These are phyloP conservation scores for Phyllosticta capitalensis DNA, from an alignment of 2,329 filamentous ascomycete species.

Conservation along the genomic window DNA sequence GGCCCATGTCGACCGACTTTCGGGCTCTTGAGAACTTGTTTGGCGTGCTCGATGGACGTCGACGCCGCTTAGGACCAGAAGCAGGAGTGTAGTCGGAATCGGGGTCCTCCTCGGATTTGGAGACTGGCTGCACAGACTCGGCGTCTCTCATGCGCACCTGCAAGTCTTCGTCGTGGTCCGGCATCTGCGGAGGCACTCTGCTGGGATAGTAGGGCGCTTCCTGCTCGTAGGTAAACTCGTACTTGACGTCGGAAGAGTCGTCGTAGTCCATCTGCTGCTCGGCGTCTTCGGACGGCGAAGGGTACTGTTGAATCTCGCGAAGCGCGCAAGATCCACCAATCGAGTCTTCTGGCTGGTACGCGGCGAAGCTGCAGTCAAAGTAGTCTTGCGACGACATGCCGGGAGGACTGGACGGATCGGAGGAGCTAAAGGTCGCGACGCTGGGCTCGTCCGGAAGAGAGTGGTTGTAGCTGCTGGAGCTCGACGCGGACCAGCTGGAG, in stretches of 20 bases:
- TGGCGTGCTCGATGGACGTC: conserved; percentile 18
- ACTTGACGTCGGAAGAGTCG: conserved; percentile 18
- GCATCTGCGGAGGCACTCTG: neutral
- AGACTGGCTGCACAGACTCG: conserved; percentile 27
- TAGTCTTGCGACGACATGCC: conserved; percentile 2
- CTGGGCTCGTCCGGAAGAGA: conserved; percentile 22
- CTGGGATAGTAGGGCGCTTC: conserved; percentile 12
- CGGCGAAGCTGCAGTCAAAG: conserved; percentile 3
- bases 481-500: conserved; percentile 21
- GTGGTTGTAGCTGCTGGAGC: conserved; percentile 19
- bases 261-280: conserved; percentile 20
- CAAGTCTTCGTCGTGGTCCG: conserved; percentile 2
- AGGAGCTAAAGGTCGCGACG: conserved; percentile 16
- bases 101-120: conserved; percentile 18
- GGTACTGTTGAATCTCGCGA: conserved; percentile 25
- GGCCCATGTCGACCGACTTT: neutral
- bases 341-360: conserved; percentile 1
- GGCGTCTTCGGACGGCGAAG: conserved; percentile 14
- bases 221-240: conserved; percentile 17
- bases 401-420: conserved; percentile 1
- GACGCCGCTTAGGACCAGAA: conserved; percentile 13
- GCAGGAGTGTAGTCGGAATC: conserved; percentile 28
- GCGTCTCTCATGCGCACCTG: conserved; percentile 19
- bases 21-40: conserved; percentile 4
- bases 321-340: conserved; percentile 17